Conservation (phyloP, 805 yeast species). For the Hanseniaspora nectarophila region DNA sequence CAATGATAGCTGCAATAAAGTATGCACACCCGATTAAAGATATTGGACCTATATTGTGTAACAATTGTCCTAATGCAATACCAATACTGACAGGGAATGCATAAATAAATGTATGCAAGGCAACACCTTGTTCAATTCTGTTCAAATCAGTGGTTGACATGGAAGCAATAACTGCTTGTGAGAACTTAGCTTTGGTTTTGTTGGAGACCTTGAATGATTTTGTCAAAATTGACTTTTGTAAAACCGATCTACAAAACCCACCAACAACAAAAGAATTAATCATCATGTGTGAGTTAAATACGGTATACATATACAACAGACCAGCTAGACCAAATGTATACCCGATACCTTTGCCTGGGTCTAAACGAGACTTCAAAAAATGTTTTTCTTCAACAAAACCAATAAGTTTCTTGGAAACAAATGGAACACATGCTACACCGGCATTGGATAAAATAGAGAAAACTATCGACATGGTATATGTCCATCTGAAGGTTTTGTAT, state of each 20-base stretch:
- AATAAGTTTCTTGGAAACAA: slow-evolving; percentile 43
- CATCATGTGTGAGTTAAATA: slow-evolving; percentile 40
- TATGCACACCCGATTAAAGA: slow-evolving; percentile 53
- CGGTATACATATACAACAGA: slow-evolving; percentile 33
- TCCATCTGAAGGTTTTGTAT: slow-evolving; percentile 38
- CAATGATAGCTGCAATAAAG: slow-evolving; percentile 32
- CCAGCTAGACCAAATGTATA: slow-evolving; percentile 44
- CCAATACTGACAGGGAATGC: slow-evolving; percentile 43
- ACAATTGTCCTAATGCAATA: slow-evolving; percentile 46
- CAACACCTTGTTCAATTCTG: slow-evolving; percentile 57
- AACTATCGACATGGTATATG: slow-evolving; percentile 33
- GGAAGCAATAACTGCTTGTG: slow-evolving; percentile 57
- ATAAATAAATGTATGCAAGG: slow-evolving; percentile 45
- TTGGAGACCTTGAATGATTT: slow-evolving; percentile 51
- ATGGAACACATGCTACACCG: slow-evolving; percentile 41
- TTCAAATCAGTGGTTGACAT: slow-evolving; percentile 66
- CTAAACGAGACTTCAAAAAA: slow-evolving; percentile 29
- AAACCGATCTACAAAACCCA: slow-evolving; percentile 50
- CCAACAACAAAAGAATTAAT: slow-evolving; percentile 47
- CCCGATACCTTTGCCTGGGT: slow-evolving; percentile 47
- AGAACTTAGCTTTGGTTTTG: slow-evolving; percentile 40
- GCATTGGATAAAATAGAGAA: slow-evolving; percentile 38
- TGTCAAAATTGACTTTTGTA: slow-evolving; percentile 53
- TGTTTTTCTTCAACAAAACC: slow-evolving; percentile 38
- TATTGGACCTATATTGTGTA: slow-evolving; percentile 54